Conservation (phyloP, 805 yeast species). For the Candida lessepsii region DNA sequence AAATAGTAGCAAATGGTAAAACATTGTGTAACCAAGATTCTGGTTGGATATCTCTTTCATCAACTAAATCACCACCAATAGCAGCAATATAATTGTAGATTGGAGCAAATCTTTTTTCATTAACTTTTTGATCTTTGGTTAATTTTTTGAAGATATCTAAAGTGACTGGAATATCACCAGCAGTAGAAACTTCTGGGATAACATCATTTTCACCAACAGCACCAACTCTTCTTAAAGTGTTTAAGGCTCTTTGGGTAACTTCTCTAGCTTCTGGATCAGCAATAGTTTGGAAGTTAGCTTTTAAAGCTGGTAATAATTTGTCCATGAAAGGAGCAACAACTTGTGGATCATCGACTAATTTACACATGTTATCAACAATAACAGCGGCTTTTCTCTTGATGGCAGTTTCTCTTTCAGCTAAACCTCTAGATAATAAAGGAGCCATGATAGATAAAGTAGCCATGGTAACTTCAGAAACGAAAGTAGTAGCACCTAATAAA, state of each 20-base stretch:
- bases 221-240: conserved; percentile 98
- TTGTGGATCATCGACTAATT: conserved; percentile 99
- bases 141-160: conserved; percentile 75
- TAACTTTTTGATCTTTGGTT: conserved; percentile 60
- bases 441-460: conserved; percentile 99
- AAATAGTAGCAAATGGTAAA: conserved; percentile 92
- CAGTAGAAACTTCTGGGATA: conserved; percentile 96
- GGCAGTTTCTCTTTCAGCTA: conserved; percentile 98
- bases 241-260: conserved; percentile 94
- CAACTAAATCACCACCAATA: conserved; percentile 98
- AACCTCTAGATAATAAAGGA: conserved; percentile 98
- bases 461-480: conserved; percentile 99
- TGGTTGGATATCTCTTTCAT: conserved; percentile 92
- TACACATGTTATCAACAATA: conserved; percentile 99
- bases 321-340: conserved; percentile 99
- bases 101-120: conserved; percentile 70
- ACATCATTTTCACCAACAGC: conserved; percentile 85
- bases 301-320: conserved; percentile 93
- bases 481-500: conserved; percentile 98
- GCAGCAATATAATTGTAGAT: conserved; percentile 86
- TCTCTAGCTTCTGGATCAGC: conserved; percentile 99
- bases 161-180: conserved; percentile 94
- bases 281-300: conserved; percentile 89
- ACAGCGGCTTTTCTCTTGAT: conserved; percentile 99
- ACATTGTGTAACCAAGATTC: conserved; percentile 85